Conservation (phyloP, 2,329 filamentous ascomycete species). For the Aspergillus glaucus region DNA sequence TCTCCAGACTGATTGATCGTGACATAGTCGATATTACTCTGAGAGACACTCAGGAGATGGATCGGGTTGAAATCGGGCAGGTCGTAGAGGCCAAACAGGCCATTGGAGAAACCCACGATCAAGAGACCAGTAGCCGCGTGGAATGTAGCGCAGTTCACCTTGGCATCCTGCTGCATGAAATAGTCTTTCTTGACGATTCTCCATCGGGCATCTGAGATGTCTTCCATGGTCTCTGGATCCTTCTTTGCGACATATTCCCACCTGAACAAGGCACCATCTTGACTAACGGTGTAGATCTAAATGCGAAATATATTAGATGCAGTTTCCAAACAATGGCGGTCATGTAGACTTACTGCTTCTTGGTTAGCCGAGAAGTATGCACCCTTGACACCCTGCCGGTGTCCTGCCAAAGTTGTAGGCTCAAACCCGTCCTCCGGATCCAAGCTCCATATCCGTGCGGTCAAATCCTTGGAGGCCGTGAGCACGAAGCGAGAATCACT, state of each 20-base stretch:
- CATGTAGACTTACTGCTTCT: slow-evolving; percentile 55
- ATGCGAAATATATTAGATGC: slow-evolving; percentile 9
- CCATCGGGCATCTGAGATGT: slow-evolving; percentile 71
- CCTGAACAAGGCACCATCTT: slow-evolving; percentile 91
- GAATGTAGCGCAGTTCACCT: slow-evolving; percentile 83
- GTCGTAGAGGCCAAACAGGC: slow-evolving; percentile 89
- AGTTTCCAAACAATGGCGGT: background rate
- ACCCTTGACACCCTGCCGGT: slow-evolving; percentile 82
- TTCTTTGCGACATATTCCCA: slow-evolving; percentile 74
- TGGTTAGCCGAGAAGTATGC: slow-evolving; percentile 96
- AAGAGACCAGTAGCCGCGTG: slow-evolving; percentile 82
- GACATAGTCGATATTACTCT: slow-evolving; percentile 92
- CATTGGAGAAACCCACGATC: slow-evolving; percentile 94
- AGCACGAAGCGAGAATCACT: slow-evolving; percentile 93
- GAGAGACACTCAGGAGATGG: slow-evolving; percentile 83
- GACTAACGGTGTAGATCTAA: slow-evolving; percentile 85
- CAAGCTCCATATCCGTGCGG: slow-evolving; percentile 89
- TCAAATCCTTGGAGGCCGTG: slow-evolving; percentile 85
- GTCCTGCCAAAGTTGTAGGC: slow-evolving; percentile 83
- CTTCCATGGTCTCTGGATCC: slow-evolving; percentile 55
- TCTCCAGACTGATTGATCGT: slow-evolving; percentile 91
- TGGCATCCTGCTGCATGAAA: slow-evolving; percentile 85
- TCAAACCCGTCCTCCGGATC: slow-evolving; percentile 80
- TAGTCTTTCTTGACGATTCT: slow-evolving; percentile 86
- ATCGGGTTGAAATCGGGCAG: slow-evolving; percentile 94